Base-by-base conservation (phyloP, 1,284 basidiomycete genomes). In the Cryptococcus depauperatus region DNA sequence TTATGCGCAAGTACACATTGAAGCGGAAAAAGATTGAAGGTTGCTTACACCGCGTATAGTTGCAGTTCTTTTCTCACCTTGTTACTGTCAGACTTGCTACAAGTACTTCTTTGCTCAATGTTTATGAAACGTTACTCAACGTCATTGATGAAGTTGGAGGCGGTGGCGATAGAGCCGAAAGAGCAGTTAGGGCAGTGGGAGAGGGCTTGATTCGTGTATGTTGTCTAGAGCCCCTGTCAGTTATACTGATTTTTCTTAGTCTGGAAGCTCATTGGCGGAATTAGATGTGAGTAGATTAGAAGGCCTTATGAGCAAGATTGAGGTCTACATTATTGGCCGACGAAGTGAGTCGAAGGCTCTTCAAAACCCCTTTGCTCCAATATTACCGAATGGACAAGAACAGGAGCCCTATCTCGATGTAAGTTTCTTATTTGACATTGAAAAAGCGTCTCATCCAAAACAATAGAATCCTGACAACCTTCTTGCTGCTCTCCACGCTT, bases 111-210 rank as follows among this genome's bases (percentile, higher is more conserved):
- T 77, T 95, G 73, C 74, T 84, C 37, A 76, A 79, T 6, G 78
- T 91, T 10, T 76, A 93, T 22, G 79, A 82, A 50, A 84, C 86
- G 0, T 86, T 93, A 56, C 81, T 83, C 3, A 77, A 82, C 0
- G 90, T 93, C 3, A 72, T 95, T 22, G 85, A 90, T 55, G 90
- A 93, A 64, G 87, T 92, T 52, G 86, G 85, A 37, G 87, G 89
- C 2, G 88, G 88, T 5, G 82, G 87, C 51, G 82, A 82, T 26
- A 78, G 91, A 16, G 87, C 85, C 0, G 85, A 90, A 64, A 78
- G 82, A 38, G 88, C 87, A 0, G 84, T 85, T 1, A 70, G 89
- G 18, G 90, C 86, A 67, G 88, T 90, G 16, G 84, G 81, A 6
- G 89, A 95, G 64, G 88, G 86, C 8, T 73, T 95, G 4, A 79